Percentiles rank a stretch among this genome's conserved stretches.
These are phyloP conservation scores for Modicella reniformis DNA, from an alignment of 371 early-diverging fungal genomes.

Conservation along the genomic window DNA sequence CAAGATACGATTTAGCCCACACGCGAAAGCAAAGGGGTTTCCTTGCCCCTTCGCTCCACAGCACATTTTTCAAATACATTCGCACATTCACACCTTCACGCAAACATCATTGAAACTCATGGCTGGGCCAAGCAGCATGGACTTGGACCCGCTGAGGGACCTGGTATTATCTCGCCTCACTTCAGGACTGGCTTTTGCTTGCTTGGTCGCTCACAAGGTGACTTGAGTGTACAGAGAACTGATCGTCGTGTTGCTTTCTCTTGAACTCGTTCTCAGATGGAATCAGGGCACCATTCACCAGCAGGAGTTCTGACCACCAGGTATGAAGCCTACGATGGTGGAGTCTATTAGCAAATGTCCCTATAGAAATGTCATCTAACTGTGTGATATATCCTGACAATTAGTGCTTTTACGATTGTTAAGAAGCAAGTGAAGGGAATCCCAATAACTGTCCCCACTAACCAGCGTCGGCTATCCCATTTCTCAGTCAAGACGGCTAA, in stretches of 20 bases:
- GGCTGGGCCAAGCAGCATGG: conserved; percentile 4
- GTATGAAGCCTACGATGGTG: neutral
- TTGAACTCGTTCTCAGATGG: conserved; percentile 22
- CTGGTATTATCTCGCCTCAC: neutral
- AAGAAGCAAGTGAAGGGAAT: conserved; percentile 36
- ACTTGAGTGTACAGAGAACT: neutral
- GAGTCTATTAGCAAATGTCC: neutral
- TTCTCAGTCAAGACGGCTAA: conserved; percentile 47
- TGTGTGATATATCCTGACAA: neutral
- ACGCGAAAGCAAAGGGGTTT: too few species aligned
- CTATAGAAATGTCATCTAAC: neutral
- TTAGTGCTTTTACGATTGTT: conserved; percentile 1
- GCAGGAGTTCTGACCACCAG: conserved; percentile 1
- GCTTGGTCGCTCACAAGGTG: neutral
- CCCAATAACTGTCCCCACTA: conserved; percentile 43
- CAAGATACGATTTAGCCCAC: too few species aligned
- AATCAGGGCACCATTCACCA: conserved; percentile 20
- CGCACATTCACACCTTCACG: too few species aligned
- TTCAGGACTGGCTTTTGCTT: neutral
- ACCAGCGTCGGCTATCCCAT: conserved; percentile 39
- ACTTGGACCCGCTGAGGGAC: conserved; percentile 7
- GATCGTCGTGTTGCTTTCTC: neutral
- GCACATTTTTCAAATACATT: too few species aligned
- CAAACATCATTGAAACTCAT: conserved; percentile 1
- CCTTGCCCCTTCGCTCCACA: too few species aligned